Evolutionary conservation across 371 early-diverging fungal species (phyloP), one percentile per base, ranked within the genome.

Genomic region (Gilbertella persicaria): DNA sequence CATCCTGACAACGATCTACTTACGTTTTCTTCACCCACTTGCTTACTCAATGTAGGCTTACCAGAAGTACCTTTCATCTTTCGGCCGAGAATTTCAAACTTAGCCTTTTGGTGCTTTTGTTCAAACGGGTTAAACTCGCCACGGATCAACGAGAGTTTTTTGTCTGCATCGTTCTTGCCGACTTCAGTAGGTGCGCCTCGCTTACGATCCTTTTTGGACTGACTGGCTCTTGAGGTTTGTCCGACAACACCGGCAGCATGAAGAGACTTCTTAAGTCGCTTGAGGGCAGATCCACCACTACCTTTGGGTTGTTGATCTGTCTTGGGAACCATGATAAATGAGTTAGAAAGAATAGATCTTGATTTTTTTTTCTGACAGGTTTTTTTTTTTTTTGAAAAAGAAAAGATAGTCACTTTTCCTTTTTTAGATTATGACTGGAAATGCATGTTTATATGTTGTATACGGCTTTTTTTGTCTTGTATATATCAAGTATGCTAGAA

Each of bases 111-210:
- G 26, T 83, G 64, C 67, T 95, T 90, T 55, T 88, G 67, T 58
- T 97, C 98, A 57, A 95, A 98, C 1, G 96, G 97, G 69, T 96
- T 98, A 58, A 77, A 76, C 52, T 78, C 78, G 10, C 73, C 82
- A 45, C 79, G 76, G 53, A 83, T 82, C 55, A 77, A 60, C 1
- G 67, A 58, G 26, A 87, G 54, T 47, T 83, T 84, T 28, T 75
- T 76, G 38, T 66, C 66, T 26, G 62, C 60, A 63, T 75, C 72
- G 62, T 80, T 78, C 55, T 76, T 82, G 38, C 79, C 80, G n/a
- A 65, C 77, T 29, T 79, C 81, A 5, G 65, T 70, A 21, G 83
- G 77, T 1, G 64, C 68, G 16, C 86, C 84, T 52, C 75, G 74
- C 55, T 87, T 88, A 47, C 83, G 71, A 52, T 82, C 78, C 57